Evolutionary conservation across 73 alveolate genomes (phyloP).

Genomic region (Paramecium bursaria): DNA sequence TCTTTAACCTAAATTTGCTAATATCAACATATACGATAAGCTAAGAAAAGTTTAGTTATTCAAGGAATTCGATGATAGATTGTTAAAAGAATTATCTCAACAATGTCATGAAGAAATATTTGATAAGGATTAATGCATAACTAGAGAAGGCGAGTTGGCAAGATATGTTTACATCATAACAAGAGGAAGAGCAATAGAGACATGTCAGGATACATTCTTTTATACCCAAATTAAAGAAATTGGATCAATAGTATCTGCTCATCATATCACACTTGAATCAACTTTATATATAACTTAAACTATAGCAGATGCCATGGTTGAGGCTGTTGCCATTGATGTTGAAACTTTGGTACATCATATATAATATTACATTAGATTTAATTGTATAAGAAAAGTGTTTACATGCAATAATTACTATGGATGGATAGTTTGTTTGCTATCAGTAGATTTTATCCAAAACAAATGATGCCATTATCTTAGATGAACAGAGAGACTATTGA

Average conservation of each 20-base stretch:
- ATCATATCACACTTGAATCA: conserved; percentile 27
- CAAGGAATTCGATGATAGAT: conserved; percentile 36
- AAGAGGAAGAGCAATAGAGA: conserved; percentile 69
- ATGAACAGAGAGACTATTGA: conserved; percentile 10
- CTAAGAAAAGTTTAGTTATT: conserved; percentile 46
- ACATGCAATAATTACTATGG: conserved; percentile 44
- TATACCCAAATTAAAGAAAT: conserved; percentile 45
- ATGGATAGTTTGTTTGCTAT: conserved; percentile 25
- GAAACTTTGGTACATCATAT: conserved; percentile 29
- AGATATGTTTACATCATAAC: conserved; percentile 65
- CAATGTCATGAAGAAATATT: conserved; percentile 49
- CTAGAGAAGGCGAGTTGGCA: conserved; percentile 66
- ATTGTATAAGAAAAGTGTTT: conserved; percentile 13
- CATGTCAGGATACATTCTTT: background rate
- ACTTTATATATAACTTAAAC: conserved; percentile 16
- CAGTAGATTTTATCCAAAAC: conserved; percentile 42
- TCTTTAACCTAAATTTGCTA: conserved; percentile 51
- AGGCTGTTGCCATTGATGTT: conserved; percentile 9
- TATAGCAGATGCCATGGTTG: conserved; percentile 37
- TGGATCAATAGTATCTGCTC: conserved; percentile 50
- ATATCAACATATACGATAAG: conserved; percentile 47
- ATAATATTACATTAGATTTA: too few relatives aligned
- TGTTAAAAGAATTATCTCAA: conserved; percentile 32
- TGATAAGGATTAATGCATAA: conserved; percentile 65
- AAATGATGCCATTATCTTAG: background rate